Base-by-base conservation (phyloP, 1,139 yeast genomes). In the Spathaspora sp. region DNA sequence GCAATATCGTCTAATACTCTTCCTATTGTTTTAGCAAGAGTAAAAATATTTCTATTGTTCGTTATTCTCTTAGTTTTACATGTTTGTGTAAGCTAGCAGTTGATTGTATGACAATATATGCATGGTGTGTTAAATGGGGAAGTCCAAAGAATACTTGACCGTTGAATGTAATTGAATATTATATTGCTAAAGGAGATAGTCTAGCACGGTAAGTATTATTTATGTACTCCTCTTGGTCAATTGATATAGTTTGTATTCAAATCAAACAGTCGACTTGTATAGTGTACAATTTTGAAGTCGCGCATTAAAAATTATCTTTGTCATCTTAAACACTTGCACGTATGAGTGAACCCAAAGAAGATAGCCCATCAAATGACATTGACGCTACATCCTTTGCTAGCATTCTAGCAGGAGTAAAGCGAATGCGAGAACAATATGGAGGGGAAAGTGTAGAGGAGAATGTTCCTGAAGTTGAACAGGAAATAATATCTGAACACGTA, bases 311-410 rank as follows among this genome's bases (percentile, higher is more conserved):
- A 7, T 29, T n/a, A n/a, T 13, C 36, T 13, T 31, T 31, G 18
- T 15, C 36, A 31, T 31, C 36, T 31, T 15, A 31, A 31, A 15
- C 10, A 13, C 39, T 37, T 27, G 23, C 43, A 20, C 20, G 9
- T 8, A 47, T 47, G 50, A 44, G 43, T 29, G 45, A 44, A 25
- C 27, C 38, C 15, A 18, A 34, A 40, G 36, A 31, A 15, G n/a
- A 43, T 7, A 42, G 45, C 26, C 24, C 16, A 9, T 38, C 44
- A 7, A 23, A 27, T 16, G 40, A 43, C 8, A 43, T 54, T 4
- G 83, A 81, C 54, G 65, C 84, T 1, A 75, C 84, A 1, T 83
- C 89, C 1, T 83, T 82, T 60, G 79, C 82, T 41, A 80, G 85
- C 56, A 80, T 84, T 36, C 60, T 83, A 41, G 87, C 82, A 1